These are phyloP conservation scores for Closterium sp. DNA, from an alignment of 139 green algal genomes.

Conservation along the genomic window DNA sequence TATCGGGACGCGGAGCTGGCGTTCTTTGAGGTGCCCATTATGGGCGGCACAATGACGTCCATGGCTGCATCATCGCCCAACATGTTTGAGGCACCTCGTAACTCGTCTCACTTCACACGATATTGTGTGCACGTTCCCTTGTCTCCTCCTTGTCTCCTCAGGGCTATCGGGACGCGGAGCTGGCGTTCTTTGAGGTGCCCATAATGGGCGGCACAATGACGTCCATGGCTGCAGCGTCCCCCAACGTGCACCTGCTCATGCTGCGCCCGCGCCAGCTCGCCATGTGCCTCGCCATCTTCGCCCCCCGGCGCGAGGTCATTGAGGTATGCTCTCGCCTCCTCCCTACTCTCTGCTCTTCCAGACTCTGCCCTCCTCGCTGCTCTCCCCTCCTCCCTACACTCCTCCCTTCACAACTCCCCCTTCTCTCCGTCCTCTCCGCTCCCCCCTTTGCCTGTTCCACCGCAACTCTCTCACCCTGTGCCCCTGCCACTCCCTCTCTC, in stretches of 20 bases:
- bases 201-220: not conserved
- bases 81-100: too few relatives aligned
- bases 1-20: constrained; percentile 33
- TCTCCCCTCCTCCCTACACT: not conserved
- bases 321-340: constrained; percentile 10
- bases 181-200: constrained; percentile 27
- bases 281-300: constrained; percentile 42
- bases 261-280: not conserved
- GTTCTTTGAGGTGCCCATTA: constrained; percentile 23
- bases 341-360: too few relatives aligned
- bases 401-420: not conserved
- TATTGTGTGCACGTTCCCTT: too few relatives aligned
- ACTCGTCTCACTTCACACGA: too few relatives aligned
- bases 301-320: constrained; percentile 22
- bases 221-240: not conserved
- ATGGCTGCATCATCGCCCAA: not conserved
- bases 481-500: too few relatives aligned
- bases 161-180: constrained; percentile 37
- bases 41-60: not conserved
- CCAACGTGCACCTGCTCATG: constrained; percentile 4
- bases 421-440: not conserved
- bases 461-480: too few relatives aligned
- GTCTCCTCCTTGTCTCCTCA: not conserved
- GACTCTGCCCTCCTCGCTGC: not conserved
- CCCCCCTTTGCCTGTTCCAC: too few relatives aligned